These are phyloP conservation scores for Moricandia arvensis DNA, from an alignment of 345 rosid genomes.

Conservation along the genomic window DNA sequence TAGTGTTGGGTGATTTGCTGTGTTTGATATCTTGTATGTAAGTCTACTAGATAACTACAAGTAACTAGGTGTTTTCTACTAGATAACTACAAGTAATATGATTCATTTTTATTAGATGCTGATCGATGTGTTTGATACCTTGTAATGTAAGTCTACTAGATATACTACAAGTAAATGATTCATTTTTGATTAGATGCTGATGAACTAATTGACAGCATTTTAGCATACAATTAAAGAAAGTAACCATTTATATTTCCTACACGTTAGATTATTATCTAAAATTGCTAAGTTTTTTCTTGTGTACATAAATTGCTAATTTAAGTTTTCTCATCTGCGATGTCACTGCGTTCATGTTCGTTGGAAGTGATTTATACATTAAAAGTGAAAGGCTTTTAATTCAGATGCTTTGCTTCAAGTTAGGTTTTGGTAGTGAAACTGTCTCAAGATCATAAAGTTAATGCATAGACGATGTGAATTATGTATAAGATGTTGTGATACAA, in stretches of 20 bases:
- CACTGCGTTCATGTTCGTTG: slow-evolving; percentile 19
- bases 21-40: neutral
- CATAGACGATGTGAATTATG: neutral
- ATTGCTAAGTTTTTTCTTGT: neutral
- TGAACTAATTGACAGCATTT: neutral
- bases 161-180: too few species aligned
- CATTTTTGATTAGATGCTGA: too few species aligned
- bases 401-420: too few species aligned
- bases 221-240: neutral
- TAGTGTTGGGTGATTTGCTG: neutral
- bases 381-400: neutral
- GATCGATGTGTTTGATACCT: too few species aligned
- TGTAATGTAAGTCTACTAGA: too few species aligned
- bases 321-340: neutral
- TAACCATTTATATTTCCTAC: neutral
- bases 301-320: neutral
- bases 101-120: neutral
- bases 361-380: neutral
- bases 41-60: neutral
- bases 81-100: too few species aligned
- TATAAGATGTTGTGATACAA: neutral
- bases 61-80: too few species aligned
- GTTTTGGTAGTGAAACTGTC: too few species aligned
- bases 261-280: too few species aligned
- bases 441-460: neutral